phyloP scores from a whole-genome alignment of 257 asterid species.

The Oldenlandia corymbosa region DNA sequence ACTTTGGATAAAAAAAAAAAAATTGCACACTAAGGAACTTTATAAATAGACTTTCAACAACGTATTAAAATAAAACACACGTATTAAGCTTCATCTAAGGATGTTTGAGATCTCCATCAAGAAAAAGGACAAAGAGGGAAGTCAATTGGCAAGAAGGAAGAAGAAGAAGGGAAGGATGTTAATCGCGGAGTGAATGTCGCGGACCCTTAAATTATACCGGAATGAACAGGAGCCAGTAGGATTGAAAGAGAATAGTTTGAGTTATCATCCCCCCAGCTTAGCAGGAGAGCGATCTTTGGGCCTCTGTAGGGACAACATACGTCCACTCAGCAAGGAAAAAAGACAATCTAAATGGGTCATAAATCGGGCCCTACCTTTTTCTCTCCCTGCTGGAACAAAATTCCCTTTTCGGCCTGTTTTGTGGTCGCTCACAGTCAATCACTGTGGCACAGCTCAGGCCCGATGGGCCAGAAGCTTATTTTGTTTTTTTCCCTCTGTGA shows the following conservation, averaged over 20 bases:
- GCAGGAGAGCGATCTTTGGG: conserved; percentile 29
- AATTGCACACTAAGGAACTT: too few relatives aligned
- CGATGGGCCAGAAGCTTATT: neutral
- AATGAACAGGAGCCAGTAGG: conserved; percentile 9
- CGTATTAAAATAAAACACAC: too few relatives aligned
- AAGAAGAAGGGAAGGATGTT: neutral
- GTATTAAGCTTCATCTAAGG: too few relatives aligned
- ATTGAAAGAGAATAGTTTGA: conserved; percentile 7
- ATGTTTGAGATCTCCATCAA: neutral
- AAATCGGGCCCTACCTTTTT: neutral
- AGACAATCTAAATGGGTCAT: neutral
- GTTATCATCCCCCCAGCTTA: conserved; percentile 27
- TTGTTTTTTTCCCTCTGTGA: conserved; percentile 3
- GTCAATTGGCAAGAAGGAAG: neutral
- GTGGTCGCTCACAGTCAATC: conserved; percentile 14
- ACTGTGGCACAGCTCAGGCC: conserved; percentile 10
- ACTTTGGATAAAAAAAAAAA: too few relatives aligned
- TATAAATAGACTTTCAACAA: too few relatives aligned
- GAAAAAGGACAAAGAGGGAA: conserved; percentile 1
- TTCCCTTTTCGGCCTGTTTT: neutral
- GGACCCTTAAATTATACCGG: neutral
- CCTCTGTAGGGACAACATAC: conserved; percentile 14
- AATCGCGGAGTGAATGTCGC: conserved; percentile 61
- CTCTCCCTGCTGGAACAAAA: neutral
- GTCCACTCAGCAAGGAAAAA: neutral